These are phyloP conservation scores for Pythium graminicola DNA, from an alignment of 352 stramenopile species.

Conservation along the genomic window DNA sequence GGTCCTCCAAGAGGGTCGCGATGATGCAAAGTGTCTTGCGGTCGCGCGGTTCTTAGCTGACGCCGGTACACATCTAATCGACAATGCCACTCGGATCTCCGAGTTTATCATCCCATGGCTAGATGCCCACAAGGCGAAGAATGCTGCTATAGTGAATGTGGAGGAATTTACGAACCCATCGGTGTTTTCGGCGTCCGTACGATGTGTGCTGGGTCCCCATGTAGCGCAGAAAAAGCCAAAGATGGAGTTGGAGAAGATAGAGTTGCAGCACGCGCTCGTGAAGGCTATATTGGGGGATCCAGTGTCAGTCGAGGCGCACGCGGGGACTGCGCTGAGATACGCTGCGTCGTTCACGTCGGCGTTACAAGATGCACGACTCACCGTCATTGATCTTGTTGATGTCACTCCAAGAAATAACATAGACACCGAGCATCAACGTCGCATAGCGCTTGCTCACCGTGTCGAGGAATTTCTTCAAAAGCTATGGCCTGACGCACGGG, in stretches of 20 bases:
- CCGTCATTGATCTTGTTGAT: neutral
- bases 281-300: constrained; percentile 13
- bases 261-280: constrained; percentile 44
- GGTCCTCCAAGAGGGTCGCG: constrained; percentile 11
- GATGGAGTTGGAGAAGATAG: constrained; percentile 23
- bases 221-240: constrained; percentile 11
- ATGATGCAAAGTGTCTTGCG: constrained; percentile 18
- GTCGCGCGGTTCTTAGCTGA: constrained; percentile 58
- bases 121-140: constrained; percentile 4
- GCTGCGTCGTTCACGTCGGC: constrained; percentile 11
- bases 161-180: constrained; percentile 10
- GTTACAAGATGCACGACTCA: constrained; percentile 1
- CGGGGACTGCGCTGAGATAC: constrained; percentile 33
- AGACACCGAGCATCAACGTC: constrained; percentile 23
- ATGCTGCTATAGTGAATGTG: neutral
- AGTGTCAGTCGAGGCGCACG: constrained; percentile 28
- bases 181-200: constrained; percentile 25
- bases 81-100: constrained; percentile 30
- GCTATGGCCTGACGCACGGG: constrained; percentile 61
- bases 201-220: constrained; percentile 36
- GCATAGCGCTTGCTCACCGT: constrained; percentile 25
- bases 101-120: constrained; percentile 61
- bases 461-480: constrained; percentile 40
- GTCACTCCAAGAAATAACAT: neutral
- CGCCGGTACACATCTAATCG: constrained; percentile 28